phyloP scores from a whole-genome alignment of 2,329 filamentous ascomycete species.

The Scedosporium apiospermum region DNA sequence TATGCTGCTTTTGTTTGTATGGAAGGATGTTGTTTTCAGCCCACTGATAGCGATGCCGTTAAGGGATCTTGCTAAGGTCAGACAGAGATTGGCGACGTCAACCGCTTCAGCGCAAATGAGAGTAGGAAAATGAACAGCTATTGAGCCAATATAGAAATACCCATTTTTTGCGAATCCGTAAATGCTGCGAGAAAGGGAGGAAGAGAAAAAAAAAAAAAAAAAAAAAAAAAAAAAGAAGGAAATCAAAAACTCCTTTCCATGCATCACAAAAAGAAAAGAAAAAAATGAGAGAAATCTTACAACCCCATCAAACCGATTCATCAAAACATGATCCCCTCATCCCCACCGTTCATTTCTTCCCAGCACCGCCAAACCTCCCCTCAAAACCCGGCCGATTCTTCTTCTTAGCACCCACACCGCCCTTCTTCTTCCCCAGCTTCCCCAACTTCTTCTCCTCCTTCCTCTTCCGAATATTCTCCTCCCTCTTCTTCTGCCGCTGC shows the following conservation, averaged over 20 bases:
- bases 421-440: conserved; percentile 18
- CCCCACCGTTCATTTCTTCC: conserved; percentile 29
- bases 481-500: conserved; percentile 71
- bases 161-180: not conserved
- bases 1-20: no score
- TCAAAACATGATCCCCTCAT: not conserved
- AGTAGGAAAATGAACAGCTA: no score
- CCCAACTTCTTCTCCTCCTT: conserved; percentile 53
- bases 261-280: not conserved
- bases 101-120: no score
- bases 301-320: not conserved
- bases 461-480: conserved; percentile 66
- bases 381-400: conserved; percentile 58
- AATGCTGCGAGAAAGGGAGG: not conserved
- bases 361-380: conserved; percentile 47
- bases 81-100: no score
- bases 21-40: no score
- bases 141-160: no score
- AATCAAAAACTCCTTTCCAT: not conserved
- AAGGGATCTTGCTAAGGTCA: no score
- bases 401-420: not conserved
- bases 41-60: no score
- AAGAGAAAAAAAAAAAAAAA: not conserved
- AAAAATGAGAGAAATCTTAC: not conserved
- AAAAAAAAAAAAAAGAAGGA: not conserved